A percentile compares a stretch with the other conserved stretches of the same genome.
Evolutionary conservation across 345 rosid genomes (phyloP).

Genomic region (Rhodamnia argentea): DNA sequence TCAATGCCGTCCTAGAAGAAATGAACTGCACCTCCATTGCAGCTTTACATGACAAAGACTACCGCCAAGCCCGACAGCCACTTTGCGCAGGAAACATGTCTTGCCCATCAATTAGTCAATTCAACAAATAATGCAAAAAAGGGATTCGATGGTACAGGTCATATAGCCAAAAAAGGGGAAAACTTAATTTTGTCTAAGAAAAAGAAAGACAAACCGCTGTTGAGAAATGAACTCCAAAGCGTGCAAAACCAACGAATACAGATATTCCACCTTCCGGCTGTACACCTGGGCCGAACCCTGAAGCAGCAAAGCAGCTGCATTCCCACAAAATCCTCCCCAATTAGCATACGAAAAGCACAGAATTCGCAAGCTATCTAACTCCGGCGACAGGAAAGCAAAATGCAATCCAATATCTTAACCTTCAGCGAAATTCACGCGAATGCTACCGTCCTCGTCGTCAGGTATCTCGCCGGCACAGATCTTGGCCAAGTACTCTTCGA

Average conservation of each 20-base stretch:
- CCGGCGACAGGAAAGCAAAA: not conserved
- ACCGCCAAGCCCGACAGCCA: not conserved
- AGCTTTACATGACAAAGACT: not conserved
- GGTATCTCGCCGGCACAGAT: conserved; percentile 79
- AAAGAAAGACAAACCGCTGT: conserved; percentile 41
- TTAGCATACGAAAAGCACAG: not conserved
- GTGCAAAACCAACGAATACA: conserved; percentile 85
- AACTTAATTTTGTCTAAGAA: not conserved
- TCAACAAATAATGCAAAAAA: not conserved
- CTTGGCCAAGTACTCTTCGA: conserved; percentile 81
- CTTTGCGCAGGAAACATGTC: not conserved
- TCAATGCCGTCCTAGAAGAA: not conserved
- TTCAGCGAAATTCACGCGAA: conserved; percentile 79
- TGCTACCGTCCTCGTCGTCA: conserved; percentile 26
- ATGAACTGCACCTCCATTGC: not conserved
- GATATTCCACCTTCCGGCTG: conserved; percentile 92
- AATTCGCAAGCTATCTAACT: not conserved
- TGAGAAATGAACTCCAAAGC: conserved; percentile 86
- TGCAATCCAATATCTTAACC: conserved; percentile 25
- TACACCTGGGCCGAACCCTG: conserved; percentile 98
- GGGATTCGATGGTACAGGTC: not conserved
- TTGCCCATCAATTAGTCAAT: not conserved
- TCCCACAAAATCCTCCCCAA: not conserved
- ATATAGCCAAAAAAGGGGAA: not conserved
- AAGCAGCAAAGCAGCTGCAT: conserved; percentile 91